Base-by-base conservation (phyloP, 768 basidiomycete genomes). In the Boletus barrowsii region DNA sequence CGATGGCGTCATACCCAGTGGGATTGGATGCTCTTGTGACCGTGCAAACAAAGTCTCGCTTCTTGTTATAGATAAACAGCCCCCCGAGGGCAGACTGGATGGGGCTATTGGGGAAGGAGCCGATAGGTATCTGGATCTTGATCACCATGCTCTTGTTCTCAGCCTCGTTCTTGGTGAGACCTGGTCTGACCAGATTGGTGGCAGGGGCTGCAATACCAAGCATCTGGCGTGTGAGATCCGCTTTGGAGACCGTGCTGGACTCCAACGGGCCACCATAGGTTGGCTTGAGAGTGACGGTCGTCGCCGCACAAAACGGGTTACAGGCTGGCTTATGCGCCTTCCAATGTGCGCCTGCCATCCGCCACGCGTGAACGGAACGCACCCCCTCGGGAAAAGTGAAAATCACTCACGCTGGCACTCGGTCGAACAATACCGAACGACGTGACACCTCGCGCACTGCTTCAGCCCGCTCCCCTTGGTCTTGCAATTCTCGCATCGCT, bases 81-180 rank as follows among this genome's bases (percentile, higher is more conserved):
- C 68, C 55, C 3, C 62, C 73, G 8, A 56, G 49, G 24, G 17
- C 53, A 22, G 57, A 22, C 8, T 26, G 20, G 43, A 43, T 8
- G 15, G 60, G 55, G 22, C 1, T 56, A 39, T 53, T 53, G 20
- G 35, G 11, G 8, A 1, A 47, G 33, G 5, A 13, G 37, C 51
- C 55, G 43, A 68, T 68, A 0, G 81, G 78, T 0, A 80, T 68
- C 58, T 85, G 83, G 0, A 83, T 70, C 65, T 85, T 85, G 70
- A 85, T 71, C 47, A 82, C 65, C 57, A 82, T 64, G 36, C 62
- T 64, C 66, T 81, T 81, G 52, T 66, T 64, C 22, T 65, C 66
- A 0, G 51, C 40, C 7, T 55, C 48, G 18, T 65, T 51, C 44
- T 67, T 69, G 17, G 64, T 54, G 9, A 62, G 45, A 26, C 62